phyloP scores from a whole-genome alignment of 257 asterid genomes.

The Capsicum chinense region DNA sequence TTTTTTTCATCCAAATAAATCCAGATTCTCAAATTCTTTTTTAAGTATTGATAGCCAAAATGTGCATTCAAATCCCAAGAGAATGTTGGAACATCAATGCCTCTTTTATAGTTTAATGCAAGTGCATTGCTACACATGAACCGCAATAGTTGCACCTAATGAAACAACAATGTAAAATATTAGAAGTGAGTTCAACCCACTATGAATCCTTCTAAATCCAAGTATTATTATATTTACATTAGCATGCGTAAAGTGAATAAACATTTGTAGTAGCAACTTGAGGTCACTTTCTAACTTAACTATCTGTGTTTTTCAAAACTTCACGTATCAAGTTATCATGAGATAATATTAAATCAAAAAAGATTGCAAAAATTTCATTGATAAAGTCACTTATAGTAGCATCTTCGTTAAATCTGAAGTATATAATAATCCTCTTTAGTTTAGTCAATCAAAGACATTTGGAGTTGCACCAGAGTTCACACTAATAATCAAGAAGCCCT shows the following conservation, averaged over 20 bases:
- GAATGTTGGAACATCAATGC: not conserved
- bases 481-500: constrained; percentile 52
- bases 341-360: too few species aligned
- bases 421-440: not conserved
- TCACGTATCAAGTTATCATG: not conserved
- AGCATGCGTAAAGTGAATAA: not conserved
- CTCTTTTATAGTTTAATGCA: not conserved
- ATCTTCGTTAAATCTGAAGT: not conserved
- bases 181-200: not conserved
- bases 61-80: not conserved
- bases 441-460: not conserved
- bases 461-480: not conserved
- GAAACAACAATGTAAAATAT: not conserved
- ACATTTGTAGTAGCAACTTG: not conserved
- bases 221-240: not conserved
- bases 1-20: not conserved
- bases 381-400: not conserved
- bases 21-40: not conserved
- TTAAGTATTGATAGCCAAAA: not conserved
- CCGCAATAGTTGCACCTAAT: not conserved
- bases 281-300: not conserved
- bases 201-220: not conserved
- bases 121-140: not conserved
- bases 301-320: not conserved
- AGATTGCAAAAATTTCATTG: too few species aligned